Evolutionary conservation across 2,329 filamentous ascomycete species (phyloP), one percentile per base, ranked within the genome.

Genomic region (Clarireedia paspali): DNA sequence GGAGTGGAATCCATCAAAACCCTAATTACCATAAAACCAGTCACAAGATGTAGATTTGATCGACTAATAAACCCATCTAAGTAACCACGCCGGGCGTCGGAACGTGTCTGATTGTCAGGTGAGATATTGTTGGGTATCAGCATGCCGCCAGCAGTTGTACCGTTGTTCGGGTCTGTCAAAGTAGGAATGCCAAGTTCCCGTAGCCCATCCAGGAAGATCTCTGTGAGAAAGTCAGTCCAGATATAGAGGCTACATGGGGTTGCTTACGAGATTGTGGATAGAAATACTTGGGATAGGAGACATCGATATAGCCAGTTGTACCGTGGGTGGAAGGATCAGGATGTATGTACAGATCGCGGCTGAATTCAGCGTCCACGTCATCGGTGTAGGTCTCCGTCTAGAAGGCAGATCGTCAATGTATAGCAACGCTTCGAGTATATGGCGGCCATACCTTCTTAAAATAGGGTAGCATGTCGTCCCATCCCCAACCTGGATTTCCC

Each of bases 11-110:
- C 61, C 26, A 70, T 38, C 1, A 74, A 60, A 6, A 74, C 59
- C 5, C 68, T 70, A 36, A 70, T 73, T 24, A 70, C 73, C n/a
- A 68, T 72, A 50, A 74, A 69, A 5, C 67, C 66, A 2, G 72
- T 71, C 0, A 72, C 62, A 26, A 75, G 46, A 26, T 75, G 72
- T 36, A 75, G 60, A 52, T 76, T 75, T 1, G 66, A 59, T 4
- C 71, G 71, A 27, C 59, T 50, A 5, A 70, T 56, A 2, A 70
- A 69, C 0, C 67, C 61, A 50, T 76, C 70, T 17, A 71, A 67
- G 59, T 76, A 75, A 9, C 70, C 70, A n/a, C 68, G 69, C 7
- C 73, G 68, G 27, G 70, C 71, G 60, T 75, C 70, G 3, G 67
- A 68, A 34, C 73, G 69, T 9, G 72, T 73, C 59, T 74, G 73